Evolutionary conservation across 2,329 filamentous ascomycete genomes (phyloP).

Genomic region (Gremmenia infestans): DNA sequence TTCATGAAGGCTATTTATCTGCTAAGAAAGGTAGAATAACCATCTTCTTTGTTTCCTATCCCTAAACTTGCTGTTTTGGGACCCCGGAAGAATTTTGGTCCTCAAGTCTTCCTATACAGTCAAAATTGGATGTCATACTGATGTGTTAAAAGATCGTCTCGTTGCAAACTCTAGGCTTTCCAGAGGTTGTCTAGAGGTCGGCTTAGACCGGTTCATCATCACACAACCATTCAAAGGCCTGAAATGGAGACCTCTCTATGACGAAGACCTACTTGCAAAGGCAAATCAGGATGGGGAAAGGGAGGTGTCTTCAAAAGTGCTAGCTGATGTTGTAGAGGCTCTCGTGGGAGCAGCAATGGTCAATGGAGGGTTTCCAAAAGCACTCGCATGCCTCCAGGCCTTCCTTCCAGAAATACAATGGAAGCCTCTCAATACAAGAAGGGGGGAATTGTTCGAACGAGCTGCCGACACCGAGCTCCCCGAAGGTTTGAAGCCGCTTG

Average conservation of each 20-base stretch:
- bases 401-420: slow-evolving; percentile 60
- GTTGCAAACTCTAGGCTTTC: slow-evolving; percentile 74
- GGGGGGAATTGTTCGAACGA: slow-evolving; percentile 39
- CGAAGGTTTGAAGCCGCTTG: slow-evolving; percentile 45
- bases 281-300: slow-evolving; percentile 13
- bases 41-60: too few relatives aligned
- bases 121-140: too few relatives aligned
- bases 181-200: slow-evolving; percentile 54
- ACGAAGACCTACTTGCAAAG: slow-evolving; percentile 36
- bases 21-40: slow-evolving; percentile 44
- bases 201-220: slow-evolving; percentile 70
- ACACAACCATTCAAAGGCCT: slow-evolving; percentile 59
- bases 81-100: too few relatives aligned
- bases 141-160: slow-evolving; percentile 42
- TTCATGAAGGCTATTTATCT: slow-evolving; percentile 74
- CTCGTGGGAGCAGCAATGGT: slow-evolving; percentile 72
- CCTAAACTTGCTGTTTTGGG: too few relatives aligned
- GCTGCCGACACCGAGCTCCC: slow-evolving; percentile 37
- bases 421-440: slow-evolving; percentile 40
- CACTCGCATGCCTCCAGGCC: slow-evolving; percentile 56
- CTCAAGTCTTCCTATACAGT: too few relatives aligned
- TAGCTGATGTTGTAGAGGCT: slow-evolving; percentile 85
- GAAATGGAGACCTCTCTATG: slow-evolving; percentile 68
- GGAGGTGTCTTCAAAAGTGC: slow-evolving; percentile 65
- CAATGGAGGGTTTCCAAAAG: slow-evolving; percentile 61